These are phyloP conservation scores for Hypoxylon fuscum DNA, from an alignment of 495 filamentous ascomycete species.

Conservation along the genomic window DNA sequence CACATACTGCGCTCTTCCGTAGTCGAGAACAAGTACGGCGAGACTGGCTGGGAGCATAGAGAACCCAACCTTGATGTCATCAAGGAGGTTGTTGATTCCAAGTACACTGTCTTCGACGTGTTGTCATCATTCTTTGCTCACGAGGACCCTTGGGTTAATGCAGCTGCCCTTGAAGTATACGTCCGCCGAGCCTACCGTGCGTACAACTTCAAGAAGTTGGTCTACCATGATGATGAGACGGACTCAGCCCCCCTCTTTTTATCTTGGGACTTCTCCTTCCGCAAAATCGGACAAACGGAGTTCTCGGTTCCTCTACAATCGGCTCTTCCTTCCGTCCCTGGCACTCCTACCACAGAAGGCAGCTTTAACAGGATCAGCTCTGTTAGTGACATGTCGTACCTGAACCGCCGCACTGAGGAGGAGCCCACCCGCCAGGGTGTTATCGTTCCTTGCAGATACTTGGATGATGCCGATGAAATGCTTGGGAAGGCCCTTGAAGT, in stretches of 20 bases:
- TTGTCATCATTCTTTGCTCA: conserved; percentile 93
- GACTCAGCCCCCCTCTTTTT: conserved; percentile 80
- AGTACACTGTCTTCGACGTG: conserved; percentile 98
- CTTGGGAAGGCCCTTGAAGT: conserved; percentile 82
- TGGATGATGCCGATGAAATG: conserved; percentile 92
- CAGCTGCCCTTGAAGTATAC: conserved; percentile 95
- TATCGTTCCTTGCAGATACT: conserved; percentile 88
- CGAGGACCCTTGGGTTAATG: conserved; percentile 91
- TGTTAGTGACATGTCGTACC: conserved; percentile 94
- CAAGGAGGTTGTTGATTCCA: conserved; percentile 97
- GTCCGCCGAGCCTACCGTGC: conserved; percentile 96
- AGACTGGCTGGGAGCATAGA: conserved; percentile 96
- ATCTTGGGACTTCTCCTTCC: conserved; percentile 94
- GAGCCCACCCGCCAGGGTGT: conserved; percentile 93
- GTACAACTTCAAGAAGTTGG: conserved; percentile 84
- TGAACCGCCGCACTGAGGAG: conserved; percentile 69
- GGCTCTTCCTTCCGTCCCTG: conserved; percentile 81
- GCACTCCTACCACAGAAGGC: conserved; percentile 75
- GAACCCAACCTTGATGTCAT: conserved; percentile 86
- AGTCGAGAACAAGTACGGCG: conserved; percentile 95
- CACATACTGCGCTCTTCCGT: conserved; percentile 97
- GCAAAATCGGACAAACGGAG: conserved; percentile 90
- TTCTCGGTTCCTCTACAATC: conserved; percentile 81
- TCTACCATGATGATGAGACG: conserved; percentile 79
- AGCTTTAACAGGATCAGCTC: conserved; percentile 85